A percentile compares a stretch with the other conserved stretches of the same genome.
These are phyloP conservation scores for Balakata baccata DNA, from an alignment of 345 rosid genomes.

Conservation along the genomic window DNA sequence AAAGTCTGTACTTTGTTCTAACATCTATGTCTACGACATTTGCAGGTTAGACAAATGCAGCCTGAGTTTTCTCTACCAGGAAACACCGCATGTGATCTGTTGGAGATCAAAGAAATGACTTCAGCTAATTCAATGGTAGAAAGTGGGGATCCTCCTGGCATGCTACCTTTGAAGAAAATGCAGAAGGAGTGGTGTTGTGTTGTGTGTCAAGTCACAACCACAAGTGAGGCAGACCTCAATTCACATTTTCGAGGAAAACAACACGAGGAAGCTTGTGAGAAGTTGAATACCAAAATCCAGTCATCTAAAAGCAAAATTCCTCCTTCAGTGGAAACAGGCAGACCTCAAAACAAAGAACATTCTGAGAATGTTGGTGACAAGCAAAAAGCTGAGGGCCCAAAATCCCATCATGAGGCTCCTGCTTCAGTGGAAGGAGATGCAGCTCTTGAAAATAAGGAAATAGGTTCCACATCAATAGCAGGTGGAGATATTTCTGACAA, in stretches of 20 bases:
- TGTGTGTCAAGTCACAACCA: constrained; percentile 22
- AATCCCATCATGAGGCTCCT: background rate
- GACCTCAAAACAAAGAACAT: too few species aligned
- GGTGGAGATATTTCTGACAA: too few species aligned
- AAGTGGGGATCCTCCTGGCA: background rate
- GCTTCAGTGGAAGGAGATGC: background rate
- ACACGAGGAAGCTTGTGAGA: constrained; percentile 19
- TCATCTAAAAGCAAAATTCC: too few species aligned
- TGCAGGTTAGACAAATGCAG: constrained; percentile 11
- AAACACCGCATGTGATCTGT: background rate
- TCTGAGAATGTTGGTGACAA: too few species aligned
- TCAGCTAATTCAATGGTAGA: background rate
- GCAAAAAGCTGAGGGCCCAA: too few species aligned
- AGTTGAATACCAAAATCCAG: constrained; percentile 20
- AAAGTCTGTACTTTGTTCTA: too few species aligned
- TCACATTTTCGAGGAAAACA: constrained; percentile 27
- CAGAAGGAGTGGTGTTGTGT: constrained; percentile 34
- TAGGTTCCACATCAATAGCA: background rate
- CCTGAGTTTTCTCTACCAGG: background rate
- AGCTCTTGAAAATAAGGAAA: background rate
- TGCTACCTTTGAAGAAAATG: constrained; percentile 6
- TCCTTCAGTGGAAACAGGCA: background rate
- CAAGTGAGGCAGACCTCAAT: constrained; percentile 13
- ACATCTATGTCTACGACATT: background rate
- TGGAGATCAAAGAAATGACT: constrained; percentile 2